phyloP scores from a whole-genome alignment of 805 yeast genomes.

The Lipomyces yamadae region DNA sequence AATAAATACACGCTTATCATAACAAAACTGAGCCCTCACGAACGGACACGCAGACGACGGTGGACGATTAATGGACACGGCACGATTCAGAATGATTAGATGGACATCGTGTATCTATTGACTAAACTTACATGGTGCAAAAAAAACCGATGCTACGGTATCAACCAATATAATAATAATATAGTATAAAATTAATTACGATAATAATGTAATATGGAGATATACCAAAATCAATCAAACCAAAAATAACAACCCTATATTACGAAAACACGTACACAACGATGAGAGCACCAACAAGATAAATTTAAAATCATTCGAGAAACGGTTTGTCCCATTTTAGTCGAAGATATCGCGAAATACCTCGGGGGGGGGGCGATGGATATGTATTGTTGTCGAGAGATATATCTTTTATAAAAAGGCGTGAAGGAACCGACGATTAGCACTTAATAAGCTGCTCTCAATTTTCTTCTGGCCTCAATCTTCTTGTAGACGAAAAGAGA shows the following conservation, averaged over 20 bases:
- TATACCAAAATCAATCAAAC: conserved; percentile 7
- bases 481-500: conserved; percentile 51
- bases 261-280: conserved; percentile 12
- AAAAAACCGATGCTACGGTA: background rate
- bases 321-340: background rate
- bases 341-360: background rate
- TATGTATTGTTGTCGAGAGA: background rate
- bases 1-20: no score
- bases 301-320: background rate
- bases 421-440: background rate
- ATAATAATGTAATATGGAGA: background rate
- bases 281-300: conserved; percentile 30
- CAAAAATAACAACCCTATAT: conserved; percentile 1
- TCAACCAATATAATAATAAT: background rate
- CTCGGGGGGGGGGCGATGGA: background rate
- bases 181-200: conserved; percentile 1
- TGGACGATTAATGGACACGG: no score
- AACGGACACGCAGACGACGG: no score
- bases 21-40: no score
- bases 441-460: conserved; percentile 36
- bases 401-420: background rate
- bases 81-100: no score
- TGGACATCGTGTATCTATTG: background rate
- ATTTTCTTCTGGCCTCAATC: conserved; percentile 50
- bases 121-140: background rate